These are phyloP conservation scores for Apiospora pterosperma DNA, from an alignment of 2,329 filamentous ascomycete genomes.

Conservation along the genomic window DNA sequence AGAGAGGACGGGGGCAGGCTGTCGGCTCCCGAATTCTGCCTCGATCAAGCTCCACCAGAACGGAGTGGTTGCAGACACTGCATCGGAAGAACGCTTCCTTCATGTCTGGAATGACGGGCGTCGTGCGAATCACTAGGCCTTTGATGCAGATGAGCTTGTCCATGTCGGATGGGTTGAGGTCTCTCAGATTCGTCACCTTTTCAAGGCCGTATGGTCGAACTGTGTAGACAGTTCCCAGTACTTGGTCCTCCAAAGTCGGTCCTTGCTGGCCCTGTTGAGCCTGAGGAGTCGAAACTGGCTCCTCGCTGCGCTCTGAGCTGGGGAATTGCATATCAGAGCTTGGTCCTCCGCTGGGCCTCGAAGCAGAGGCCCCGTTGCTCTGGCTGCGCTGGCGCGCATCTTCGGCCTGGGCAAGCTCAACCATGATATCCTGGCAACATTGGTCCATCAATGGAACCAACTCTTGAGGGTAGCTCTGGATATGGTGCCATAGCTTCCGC, in stretches of 20 bases:
- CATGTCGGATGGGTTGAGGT: conserved; percentile 92
- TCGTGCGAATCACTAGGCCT: conserved; percentile 91
- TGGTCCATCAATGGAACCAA: conserved; percentile 97
- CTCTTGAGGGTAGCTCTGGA: conserved; percentile 92
- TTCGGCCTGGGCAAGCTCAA: conserved; percentile 80
- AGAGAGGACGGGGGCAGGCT: conserved; percentile 77
- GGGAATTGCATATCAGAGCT: conserved; percentile 77
- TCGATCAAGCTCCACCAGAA: conserved; percentile 87
- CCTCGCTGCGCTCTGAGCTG: conserved; percentile 70
- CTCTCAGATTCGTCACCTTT: conserved; percentile 82
- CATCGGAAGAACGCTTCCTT: conserved; percentile 98
- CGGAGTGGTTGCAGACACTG: conserved; percentile 85
- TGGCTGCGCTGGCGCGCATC: conserved; percentile 62
- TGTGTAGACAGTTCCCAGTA: conserved; percentile 76
- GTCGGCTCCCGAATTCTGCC: conserved; percentile 96
- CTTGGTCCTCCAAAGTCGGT: conserved; percentile 71
- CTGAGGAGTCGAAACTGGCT: conserved; percentile 37
- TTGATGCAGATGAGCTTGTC: conserved; percentile 95
- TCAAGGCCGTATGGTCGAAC: conserved; percentile 89
- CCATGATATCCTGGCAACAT: conserved; percentile 86
- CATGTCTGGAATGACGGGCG: conserved; percentile 97
- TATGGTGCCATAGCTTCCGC: conserved; percentile 90
- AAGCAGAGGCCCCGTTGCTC: conserved; percentile 32
- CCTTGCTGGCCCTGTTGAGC: conserved; percentile 34
- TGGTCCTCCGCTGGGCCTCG: conserved; percentile 53